Percentiles rank a stretch among this genome's conserved stretches.
phyloP scores from a whole-genome alignment of 805 yeast species.

The Starmerella stigmatis region DNA sequence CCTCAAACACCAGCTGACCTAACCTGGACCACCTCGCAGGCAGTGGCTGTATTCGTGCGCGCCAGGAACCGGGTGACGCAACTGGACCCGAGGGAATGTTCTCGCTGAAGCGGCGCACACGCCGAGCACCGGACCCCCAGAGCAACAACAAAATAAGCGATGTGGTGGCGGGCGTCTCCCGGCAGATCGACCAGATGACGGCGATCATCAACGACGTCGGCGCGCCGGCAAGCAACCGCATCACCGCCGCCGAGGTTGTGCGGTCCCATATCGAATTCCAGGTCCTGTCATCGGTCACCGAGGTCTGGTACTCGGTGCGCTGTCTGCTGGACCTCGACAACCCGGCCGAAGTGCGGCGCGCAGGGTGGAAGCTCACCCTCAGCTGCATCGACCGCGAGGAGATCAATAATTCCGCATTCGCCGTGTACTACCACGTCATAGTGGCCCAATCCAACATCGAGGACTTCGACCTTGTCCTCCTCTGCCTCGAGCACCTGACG shows the following conservation, averaged over 20 bases:
- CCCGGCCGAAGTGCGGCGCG: slow-evolving; percentile 35
- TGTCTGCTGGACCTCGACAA: slow-evolving; percentile 38
- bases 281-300: slow-evolving; percentile 52
- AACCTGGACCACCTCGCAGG: slow-evolving; percentile 5
- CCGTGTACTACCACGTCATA: slow-evolving; percentile 53
- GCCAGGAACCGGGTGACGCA: no score
- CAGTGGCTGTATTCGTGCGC: no score
- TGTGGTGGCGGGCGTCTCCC: slow-evolving; percentile 30
- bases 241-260: slow-evolving; percentile 43
- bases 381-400: slow-evolving; percentile 50
- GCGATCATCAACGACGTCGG: slow-evolving; percentile 22
- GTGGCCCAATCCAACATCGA: slow-evolving; percentile 40
- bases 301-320: slow-evolving; percentile 63
- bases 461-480: slow-evolving; percentile 43
- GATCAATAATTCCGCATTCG: slow-evolving; percentile 37
- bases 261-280: slow-evolving; percentile 42
- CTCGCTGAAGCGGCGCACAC: slow-evolving; percentile 8
- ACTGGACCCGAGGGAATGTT: slow-evolving; percentile 10
- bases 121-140: slow-evolving; percentile 3
- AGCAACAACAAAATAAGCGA: slow-evolving; percentile 12
- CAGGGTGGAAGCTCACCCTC: slow-evolving; percentile 43
- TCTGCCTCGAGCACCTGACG: slow-evolving; percentile 40
- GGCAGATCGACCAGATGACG: slow-evolving; percentile 28
- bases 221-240: slow-evolving; percentile 27
- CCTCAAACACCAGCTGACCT: neutral